Evolutionary conservation across 495 filamentous ascomycete genomes (phyloP), one percentile per base, ranked within the genome.

Genomic region (Podospora bellae-mahoneyi): DNA sequence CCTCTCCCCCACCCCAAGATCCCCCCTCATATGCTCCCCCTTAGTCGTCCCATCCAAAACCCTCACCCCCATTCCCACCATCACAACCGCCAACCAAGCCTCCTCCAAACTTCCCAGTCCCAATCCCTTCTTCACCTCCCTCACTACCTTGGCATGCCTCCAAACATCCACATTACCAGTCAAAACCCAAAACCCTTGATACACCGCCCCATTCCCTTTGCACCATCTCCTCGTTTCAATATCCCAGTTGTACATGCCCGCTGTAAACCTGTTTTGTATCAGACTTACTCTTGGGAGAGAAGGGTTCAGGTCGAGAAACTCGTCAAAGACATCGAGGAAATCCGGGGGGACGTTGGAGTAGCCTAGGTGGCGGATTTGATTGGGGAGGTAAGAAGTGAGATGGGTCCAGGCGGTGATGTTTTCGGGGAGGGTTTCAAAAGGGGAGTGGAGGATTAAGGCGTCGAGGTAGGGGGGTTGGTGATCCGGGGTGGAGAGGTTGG

Each of bases 171-270:
- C 68, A 69, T 95, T 94, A 0, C 85, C 92, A 0, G 87, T 91
- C 74, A 95, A 73, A 1, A 90, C 93, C 91, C 91, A 93, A 78
- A 93, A 94, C 23, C 86, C 84, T 75, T 94, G 90, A 73, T 92
- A 94, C 18, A 83, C 73, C 53, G 91, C 87, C 27, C 79, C 80
- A 6, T 84, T 77, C 44, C 85, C 82, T 16, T 80, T 77, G 72
- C 90, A 92, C 74, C 88, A 94, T 0, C 74, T 73, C 10, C 91
- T 84, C 7, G 93, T 69, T 2, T 80, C 75, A 1, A 80, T 73
- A 66, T 94, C 92, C 75, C 85, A 94, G 5, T 74, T 67, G 4
- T 86, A 90, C 2, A 77, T 80, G 2, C 78, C 77, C 66, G 89
- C 76, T 67, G 89, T 85, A 75, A 94, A 91, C 4, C 90, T 85